phyloP scores from a whole-genome alignment of 2,329 filamentous ascomycete genomes.

The Pseudogymnoascus sp. region DNA sequence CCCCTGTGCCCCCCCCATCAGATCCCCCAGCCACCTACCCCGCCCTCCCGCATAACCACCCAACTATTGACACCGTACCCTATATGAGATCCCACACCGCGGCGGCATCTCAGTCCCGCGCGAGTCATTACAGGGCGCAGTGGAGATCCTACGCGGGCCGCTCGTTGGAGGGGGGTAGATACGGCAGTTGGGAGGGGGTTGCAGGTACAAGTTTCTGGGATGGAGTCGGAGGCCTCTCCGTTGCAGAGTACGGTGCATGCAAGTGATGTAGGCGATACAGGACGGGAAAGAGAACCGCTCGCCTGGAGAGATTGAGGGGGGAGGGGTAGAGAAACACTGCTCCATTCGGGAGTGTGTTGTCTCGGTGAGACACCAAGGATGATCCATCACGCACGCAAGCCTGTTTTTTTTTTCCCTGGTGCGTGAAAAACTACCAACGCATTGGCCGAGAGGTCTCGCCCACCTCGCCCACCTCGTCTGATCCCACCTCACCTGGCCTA shows the following conservation, averaged over 20 bases:
- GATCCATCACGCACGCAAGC: not conserved
- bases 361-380: not conserved
- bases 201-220: not conserved
- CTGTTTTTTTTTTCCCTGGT: not conserved
- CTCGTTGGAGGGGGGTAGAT: not conserved
- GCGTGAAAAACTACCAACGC: not conserved
- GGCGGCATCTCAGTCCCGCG: not conserved
- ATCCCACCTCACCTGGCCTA: not conserved
- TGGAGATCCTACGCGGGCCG: not conserved
- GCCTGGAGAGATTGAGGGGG: slow-evolving; percentile 2
- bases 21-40: slow-evolving; percentile 3
- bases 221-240: not conserved
- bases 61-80: not conserved
- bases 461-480: not conserved
- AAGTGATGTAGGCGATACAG: not conserved
- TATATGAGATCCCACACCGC: not conserved
- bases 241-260: not conserved
- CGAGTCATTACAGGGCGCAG: not conserved
- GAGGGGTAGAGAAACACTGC: not conserved
- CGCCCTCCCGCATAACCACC: not conserved
- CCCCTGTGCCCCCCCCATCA: not conserved
- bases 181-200: not conserved
- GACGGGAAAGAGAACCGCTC: not conserved
- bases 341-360: not conserved
- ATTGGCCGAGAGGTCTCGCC: not conserved